A percentile compares a stretch with the other conserved stretches of the same genome.
These are phyloP conservation scores for Podospora comata DNA, from an alignment of 495 filamentous ascomycete species.

Conservation along the genomic window DNA sequence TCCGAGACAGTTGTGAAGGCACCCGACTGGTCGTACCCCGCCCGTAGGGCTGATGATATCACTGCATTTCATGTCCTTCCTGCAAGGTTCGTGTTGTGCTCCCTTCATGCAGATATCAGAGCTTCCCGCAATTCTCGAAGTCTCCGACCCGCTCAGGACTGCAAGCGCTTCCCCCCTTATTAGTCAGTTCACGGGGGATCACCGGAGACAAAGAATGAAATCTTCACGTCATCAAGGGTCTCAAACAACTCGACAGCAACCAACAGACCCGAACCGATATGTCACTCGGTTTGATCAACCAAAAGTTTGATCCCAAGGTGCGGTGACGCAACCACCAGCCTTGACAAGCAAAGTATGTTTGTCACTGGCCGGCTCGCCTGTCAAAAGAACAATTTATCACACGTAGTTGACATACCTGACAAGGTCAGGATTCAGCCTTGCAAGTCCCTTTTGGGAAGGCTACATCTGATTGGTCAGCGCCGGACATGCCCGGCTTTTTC, in stretches of 20 bases:
- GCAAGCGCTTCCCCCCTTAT: too few species aligned
- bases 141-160: too few species aligned
- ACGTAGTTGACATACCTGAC: not conserved
- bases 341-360: not conserved
- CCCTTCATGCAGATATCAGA: not conserved
- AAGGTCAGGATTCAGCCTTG: slow-evolving; percentile 7
- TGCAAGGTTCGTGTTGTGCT: not conserved
- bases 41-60: slow-evolving; percentile 3
- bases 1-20: not conserved
- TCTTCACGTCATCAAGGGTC: not conserved
- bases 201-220: not conserved
- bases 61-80: not conserved
- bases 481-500: not conserved
- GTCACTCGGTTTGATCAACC: not conserved
- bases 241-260: not conserved
- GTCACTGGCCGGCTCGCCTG: not conserved
- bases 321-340: not conserved
- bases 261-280: not conserved
- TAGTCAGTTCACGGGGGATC: too few species aligned
- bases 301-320: not conserved
- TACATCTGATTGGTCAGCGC: not conserved
- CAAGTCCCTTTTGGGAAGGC: not conserved
- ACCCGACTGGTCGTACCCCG: not conserved
- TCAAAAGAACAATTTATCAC: not conserved
- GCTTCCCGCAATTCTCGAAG: not conserved